Evolutionary conservation across 1,284 basidiomycete species (phyloP).

Genomic region (Omphalotus olearius): DNA sequence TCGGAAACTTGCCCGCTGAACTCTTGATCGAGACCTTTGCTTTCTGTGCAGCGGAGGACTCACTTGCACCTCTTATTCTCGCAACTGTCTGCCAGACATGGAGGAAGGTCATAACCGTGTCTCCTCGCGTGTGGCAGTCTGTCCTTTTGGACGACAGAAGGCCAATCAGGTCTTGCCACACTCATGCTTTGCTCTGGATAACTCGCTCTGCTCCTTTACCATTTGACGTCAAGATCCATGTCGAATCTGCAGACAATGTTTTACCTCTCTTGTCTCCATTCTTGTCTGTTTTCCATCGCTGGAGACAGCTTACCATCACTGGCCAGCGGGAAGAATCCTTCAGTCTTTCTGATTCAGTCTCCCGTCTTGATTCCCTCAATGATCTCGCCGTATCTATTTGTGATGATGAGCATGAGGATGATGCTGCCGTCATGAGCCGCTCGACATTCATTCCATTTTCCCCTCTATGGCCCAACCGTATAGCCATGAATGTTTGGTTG

Average conservation of each 20-base stretch:
- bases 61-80: slow-evolving; percentile 43
- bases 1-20: slow-evolving; percentile 41
- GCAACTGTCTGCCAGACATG: slow-evolving; percentile 51
- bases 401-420: slow-evolving; percentile 22
- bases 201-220: slow-evolving; percentile 45
- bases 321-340: slow-evolving; percentile 27
- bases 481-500: slow-evolving; percentile 40
- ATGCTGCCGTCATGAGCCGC: slow-evolving; percentile 23
- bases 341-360: slow-evolving; percentile 15
- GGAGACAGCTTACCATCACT: slow-evolving; percentile 45
- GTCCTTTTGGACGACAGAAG: slow-evolving; percentile 45
- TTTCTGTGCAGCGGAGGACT: slow-evolving; percentile 35
- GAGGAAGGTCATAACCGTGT: slow-evolving; percentile 44
- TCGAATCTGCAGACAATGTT: slow-evolving; percentile 46
- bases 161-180: slow-evolving; percentile 32
- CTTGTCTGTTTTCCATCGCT: slow-evolving; percentile 47
- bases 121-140: slow-evolving; percentile 56
- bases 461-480: slow-evolving; percentile 24
- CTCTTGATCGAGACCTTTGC: slow-evolving; percentile 60
- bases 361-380: slow-evolving; percentile 9
- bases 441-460: slow-evolving; percentile 27
- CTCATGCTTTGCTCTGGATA: slow-evolving; percentile 51
- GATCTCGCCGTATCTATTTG: slow-evolving; percentile 10
- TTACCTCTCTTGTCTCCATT: slow-evolving; percentile 61
- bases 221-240: slow-evolving; percentile 49